phyloP scores from a whole-genome alignment of 2,329 filamentous ascomycete genomes.

The Phaeosphaeria sp. region DNA sequence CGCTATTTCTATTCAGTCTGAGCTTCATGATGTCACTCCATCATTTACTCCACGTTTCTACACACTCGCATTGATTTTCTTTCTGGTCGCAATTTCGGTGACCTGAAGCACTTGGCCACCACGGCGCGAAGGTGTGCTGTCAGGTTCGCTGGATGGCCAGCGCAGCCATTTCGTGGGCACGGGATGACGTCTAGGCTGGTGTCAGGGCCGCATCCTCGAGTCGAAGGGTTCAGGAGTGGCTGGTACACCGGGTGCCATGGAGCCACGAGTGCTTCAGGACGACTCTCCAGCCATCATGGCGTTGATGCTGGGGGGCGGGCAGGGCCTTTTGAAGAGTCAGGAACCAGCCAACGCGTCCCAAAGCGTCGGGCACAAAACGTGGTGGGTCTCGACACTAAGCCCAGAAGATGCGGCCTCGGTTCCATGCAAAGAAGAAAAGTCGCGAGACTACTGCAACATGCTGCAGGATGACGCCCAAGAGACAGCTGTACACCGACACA shows the following conservation, averaged over 20 bases:
- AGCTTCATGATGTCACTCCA: slow-evolving; percentile 33
- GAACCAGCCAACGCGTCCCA: slow-evolving; percentile 33
- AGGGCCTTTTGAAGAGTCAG: slow-evolving; percentile 28
- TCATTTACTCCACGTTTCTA: neutral
- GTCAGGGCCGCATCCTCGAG: slow-evolving; percentile 5
- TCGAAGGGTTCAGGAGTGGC: neutral
- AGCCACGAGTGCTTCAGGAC: slow-evolving; percentile 1
- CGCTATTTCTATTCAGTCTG: slow-evolving; percentile 12
- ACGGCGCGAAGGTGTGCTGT: slow-evolving; percentile 30
- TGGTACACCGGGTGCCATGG: neutral
- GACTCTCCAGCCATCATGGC: neutral
- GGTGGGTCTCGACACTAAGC: slow-evolving; percentile 21
- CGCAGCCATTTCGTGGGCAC: slow-evolving; percentile 23
- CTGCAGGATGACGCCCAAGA: slow-evolving; percentile 35
- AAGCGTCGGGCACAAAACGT: slow-evolving; percentile 33
- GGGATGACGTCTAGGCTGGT: slow-evolving; percentile 4
- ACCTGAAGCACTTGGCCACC: slow-evolving; percentile 11
- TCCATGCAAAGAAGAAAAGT: slow-evolving; percentile 19
- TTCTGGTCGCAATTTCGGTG: slow-evolving; percentile 16
- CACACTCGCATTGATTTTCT: slow-evolving; percentile 7
- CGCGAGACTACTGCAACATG: neutral
- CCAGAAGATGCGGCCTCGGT: slow-evolving; percentile 29
- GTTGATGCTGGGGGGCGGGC: neutral
- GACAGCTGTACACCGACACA: slow-evolving; percentile 40
- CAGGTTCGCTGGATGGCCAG: slow-evolving; percentile 26